Conservation (phyloP, 768 basidiomycete species). For the Hericium erinaceus region DNA sequence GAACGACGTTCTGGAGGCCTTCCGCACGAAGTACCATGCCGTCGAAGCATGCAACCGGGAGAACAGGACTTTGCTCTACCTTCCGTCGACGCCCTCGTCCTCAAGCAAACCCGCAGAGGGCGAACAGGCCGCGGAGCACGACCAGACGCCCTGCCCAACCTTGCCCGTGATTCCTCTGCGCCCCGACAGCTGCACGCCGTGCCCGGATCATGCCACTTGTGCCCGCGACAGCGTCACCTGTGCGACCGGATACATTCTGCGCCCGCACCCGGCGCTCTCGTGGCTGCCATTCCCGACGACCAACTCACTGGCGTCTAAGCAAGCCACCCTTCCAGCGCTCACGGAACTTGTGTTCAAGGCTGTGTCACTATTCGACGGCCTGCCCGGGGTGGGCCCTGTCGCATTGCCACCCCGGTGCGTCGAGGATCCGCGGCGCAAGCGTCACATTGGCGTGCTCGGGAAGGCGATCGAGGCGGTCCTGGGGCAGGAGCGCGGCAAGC, state of each 20-base stretch:
- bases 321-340: slow-evolving; percentile 22
- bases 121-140: background rate
- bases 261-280: slow-evolving; percentile 35
- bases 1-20: slow-evolving; percentile 43
- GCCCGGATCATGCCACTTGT: slow-evolving; percentile 53
- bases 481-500: slow-evolving; percentile 52
- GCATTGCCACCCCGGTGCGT: slow-evolving; percentile 69
- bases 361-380: slow-evolving; percentile 39
- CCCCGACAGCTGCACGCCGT: slow-evolving; percentile 62
- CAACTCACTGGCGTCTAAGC: slow-evolving; percentile 27
- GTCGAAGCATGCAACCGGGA: slow-evolving; percentile 48
- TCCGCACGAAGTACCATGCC: slow-evolving; percentile 36
- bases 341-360: slow-evolving; percentile 19
- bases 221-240: slow-evolving; percentile 48
- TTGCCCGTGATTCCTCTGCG: slow-evolving; percentile 44
- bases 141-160: slow-evolving; percentile 36
- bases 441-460: slow-evolving; percentile 64
- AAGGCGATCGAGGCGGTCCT: slow-evolving; percentile 60
- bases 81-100: slow-evolving; percentile 15
- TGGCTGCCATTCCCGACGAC: slow-evolving; percentile 34
- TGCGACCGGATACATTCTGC: slow-evolving; percentile 57
- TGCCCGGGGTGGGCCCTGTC: slow-evolving; percentile 70
- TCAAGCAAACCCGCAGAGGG: slow-evolving; percentile 3
- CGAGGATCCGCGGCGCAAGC: slow-evolving; percentile 69
- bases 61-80: slow-evolving; percentile 39